These are phyloP conservation scores for Fusarium citri DNA, from an alignment of 2,329 filamentous ascomycete genomes.

Conservation along the genomic window DNA sequence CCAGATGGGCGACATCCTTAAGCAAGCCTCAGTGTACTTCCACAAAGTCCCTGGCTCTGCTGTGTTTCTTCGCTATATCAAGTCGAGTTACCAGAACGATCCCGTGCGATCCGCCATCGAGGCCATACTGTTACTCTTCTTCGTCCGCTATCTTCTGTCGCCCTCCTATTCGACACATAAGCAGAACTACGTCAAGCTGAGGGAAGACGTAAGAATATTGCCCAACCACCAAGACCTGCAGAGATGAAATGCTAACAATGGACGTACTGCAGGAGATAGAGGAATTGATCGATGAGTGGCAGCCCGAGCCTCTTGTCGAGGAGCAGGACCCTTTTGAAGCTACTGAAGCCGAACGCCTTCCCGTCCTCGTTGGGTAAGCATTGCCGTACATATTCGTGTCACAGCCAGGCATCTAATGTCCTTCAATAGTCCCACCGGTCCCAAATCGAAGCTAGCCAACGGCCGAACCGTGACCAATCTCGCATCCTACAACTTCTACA, in stretches of 20 bases:
- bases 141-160: conserved; percentile 90
- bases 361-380: conserved; percentile 85
- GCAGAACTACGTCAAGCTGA: conserved; percentile 87
- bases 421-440: conserved; percentile 73
- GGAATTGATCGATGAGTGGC: conserved; percentile 96
- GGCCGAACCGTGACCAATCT: conserved; percentile 94
- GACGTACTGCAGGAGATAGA: conserved; percentile 80
- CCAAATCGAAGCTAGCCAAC: conserved; percentile 87
- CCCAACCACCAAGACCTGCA: background rate
- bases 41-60: conserved; percentile 94
- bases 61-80: conserved; percentile 94
- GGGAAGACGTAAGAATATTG: conserved; percentile 70
- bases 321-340: conserved; percentile 80
- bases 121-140: conserved; percentile 93
- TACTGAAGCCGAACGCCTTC: conserved; percentile 83
- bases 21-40: conserved; percentile 73
- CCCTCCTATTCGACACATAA: conserved; percentile 93
- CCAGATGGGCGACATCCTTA: conserved; percentile 61
- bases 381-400: background rate
- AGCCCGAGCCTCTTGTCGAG: conserved; percentile 88
- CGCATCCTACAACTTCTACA: conserved; percentile 97
- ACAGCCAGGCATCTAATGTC: conserved; percentile 8
- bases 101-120: conserved; percentile 94
- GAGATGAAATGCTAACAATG: conserved; percentile 5
- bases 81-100: conserved; percentile 97